Conservation (phyloP, 2,329 filamentous ascomycete genomes). For the Aureobasidium sp. region DNA sequence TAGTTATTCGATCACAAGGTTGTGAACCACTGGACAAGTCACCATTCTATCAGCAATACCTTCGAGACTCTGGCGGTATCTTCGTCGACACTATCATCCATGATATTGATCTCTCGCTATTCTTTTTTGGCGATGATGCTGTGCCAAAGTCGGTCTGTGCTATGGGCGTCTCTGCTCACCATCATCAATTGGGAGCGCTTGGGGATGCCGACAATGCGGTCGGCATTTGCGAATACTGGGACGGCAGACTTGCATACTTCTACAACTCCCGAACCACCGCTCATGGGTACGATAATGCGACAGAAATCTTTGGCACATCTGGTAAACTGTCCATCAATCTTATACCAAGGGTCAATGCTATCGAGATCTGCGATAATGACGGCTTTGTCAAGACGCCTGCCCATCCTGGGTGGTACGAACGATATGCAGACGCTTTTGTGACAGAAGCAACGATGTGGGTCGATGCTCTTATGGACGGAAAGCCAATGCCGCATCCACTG, state of each 20-base stretch:
- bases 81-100: slow-evolving; percentile 36
- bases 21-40: slow-evolving; percentile 33
- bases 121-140: slow-evolving; percentile 33
- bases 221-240: slow-evolving; percentile 59
- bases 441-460: no score
- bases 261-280: slow-evolving; percentile 63
- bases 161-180: slow-evolving; percentile 52
- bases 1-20: slow-evolving; percentile 36
- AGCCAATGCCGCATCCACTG: slow-evolving; percentile 46
- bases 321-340: slow-evolving; percentile 57
- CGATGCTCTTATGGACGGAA: slow-evolving; percentile 54
- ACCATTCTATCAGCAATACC: slow-evolving; percentile 18
- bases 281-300: slow-evolving; percentile 59
- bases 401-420: slow-evolving; percentile 55
- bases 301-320: slow-evolving; percentile 60
- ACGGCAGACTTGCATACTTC: slow-evolving; percentile 57
- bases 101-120: slow-evolving; percentile 34
- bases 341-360: slow-evolving; percentile 48
- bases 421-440: slow-evolving; percentile 57
- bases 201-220: slow-evolving; percentile 57
- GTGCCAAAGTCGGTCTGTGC: slow-evolving; percentile 51
- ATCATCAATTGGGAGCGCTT: slow-evolving; percentile 50
- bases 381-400: slow-evolving; percentile 51
- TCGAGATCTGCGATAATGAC: no score
- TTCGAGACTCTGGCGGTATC: slow-evolving; percentile 28